Conservation (phyloP, 108 stramenopile genomes). For the Cyclotella sp. region DNA sequence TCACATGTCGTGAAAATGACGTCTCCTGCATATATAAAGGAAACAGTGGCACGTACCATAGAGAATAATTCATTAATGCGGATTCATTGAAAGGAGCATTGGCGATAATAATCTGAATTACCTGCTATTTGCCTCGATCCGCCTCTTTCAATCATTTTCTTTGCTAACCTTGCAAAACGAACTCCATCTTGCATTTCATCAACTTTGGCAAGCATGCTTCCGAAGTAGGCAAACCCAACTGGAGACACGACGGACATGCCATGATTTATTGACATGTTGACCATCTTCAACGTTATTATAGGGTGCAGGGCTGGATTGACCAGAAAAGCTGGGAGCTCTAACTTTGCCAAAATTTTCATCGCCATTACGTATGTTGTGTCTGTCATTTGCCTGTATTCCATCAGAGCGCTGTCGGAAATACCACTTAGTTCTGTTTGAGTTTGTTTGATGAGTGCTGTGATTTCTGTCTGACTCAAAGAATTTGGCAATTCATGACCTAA, state of each 20-base stretch:
- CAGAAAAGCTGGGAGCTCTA: neutral
- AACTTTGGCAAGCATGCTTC: slow-evolving; percentile 4
- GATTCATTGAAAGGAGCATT: no score
- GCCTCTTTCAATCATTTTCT: slow-evolving; percentile 1
- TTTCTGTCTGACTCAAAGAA: neutral
- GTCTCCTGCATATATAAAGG: neutral
- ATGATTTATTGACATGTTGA: slow-evolving; percentile 9
- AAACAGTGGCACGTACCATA: no score
- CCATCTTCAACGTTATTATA: slow-evolving; percentile 5
- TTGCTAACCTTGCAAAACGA: slow-evolving; percentile 22
- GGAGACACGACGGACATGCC: slow-evolving; percentile 18
- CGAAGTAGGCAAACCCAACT: slow-evolving; percentile 15
- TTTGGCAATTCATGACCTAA: slow-evolving; percentile 17
- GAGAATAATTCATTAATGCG: no score
- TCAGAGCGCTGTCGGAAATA: slow-evolving; percentile 9
- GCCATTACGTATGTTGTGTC: slow-evolving; percentile 14
- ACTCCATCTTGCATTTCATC: slow-evolving; percentile 6
- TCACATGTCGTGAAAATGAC: slow-evolving; percentile 2
- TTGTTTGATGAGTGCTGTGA: neutral
- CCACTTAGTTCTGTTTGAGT: neutral
- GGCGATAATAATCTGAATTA: no score
- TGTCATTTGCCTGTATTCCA: slow-evolving; percentile 16
- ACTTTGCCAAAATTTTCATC: slow-evolving; percentile 17
- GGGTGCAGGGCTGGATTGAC: neutral
- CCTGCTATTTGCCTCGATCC: neutral